Evolutionary conservation across 306 rosid genomes (phyloP).

Genomic region (Oxytropis ochrocephala): DNA sequence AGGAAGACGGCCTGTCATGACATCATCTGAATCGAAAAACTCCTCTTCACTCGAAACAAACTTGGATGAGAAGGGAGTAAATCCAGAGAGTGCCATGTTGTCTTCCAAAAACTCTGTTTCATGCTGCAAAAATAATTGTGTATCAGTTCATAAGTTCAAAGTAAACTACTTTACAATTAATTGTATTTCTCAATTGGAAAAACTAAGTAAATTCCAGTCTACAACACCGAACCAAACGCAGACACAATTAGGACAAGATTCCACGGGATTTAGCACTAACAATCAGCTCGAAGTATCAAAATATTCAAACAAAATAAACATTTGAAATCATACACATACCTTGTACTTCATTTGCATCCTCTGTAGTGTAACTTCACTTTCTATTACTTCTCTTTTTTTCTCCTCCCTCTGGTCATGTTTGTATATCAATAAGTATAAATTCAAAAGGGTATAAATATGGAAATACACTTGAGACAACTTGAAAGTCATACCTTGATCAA

Average conservation of each 20-base stretch:
- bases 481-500: conserved; percentile 66
- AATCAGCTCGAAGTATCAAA: not conserved
- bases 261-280: not conserved
- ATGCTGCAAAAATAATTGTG: conserved; percentile 25
- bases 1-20: conserved; percentile 50
- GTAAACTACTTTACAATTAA: not conserved
- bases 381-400: conserved; percentile 85
- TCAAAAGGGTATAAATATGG: conserved; percentile 4
- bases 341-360: conserved; percentile 91
- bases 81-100: conserved; percentile 32
- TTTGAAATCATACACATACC: conserved; percentile 40
- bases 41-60: conserved; percentile 59
- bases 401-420: conserved; percentile 74
- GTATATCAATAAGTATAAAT: conserved; percentile 17
- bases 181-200: not conserved
- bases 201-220: not conserved
- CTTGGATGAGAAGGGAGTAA: conserved; percentile 34
- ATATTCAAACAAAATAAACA: not conserved
- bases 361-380: conserved; percentile 85
- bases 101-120: conserved; percentile 45
- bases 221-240: not conserved
- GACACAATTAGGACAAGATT: not conserved
- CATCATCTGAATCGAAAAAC: conserved; percentile 74
- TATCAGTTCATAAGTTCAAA: conserved; percentile 7
- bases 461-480: not conserved